Base-by-base conservation (phyloP, 352 stramenopile species). In the Globisporangium splendens region DNA sequence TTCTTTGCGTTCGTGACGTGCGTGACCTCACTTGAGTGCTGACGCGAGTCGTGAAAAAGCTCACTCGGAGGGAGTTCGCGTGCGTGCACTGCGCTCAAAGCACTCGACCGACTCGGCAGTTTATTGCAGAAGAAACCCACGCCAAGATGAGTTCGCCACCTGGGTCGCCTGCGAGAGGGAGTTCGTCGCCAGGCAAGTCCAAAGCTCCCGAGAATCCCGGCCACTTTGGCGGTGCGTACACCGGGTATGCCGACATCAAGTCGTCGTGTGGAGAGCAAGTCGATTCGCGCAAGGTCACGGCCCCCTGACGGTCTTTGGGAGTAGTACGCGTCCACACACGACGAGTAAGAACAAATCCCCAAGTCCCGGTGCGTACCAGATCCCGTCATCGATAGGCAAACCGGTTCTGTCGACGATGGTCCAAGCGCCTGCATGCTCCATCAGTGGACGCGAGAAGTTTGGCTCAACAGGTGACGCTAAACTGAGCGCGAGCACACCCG, bases 381-480 rank as follows among this genome's bases (percentile, higher is more conserved):
- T 90, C 38, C 78, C 79, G 41, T 87, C 82, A 17, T 79, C 79
- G 1, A 89, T 92, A 46, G 77, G 77, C 41, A 88, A 86, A 44
- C 76, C 82, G 18, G 72, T 89, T 39, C 60, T 89, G 17, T 89
- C 79, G 22, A 91, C 81, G 2, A 89, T 89, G 69, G 12, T 24
- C 0, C 61, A 72, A 31, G 82, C 77, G 0, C 79, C 82, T 17
- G 57, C 77, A 1, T 89, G 72, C 31, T 89, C 82, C 20, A 87
- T 92, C 66, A 86, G 72, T 18, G 82, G 82, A 8, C 79, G 82
- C 46, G 82, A 92, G 63, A 90, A 90, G 63, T 92, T 92, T 59
- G 79, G 82, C 33, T 90, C 79, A 10, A 87, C 79, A 3, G 62
- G 74, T 6, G 77, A 90, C 53, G 50, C 75, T 20, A 82, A 86